Conservation (phyloP, 495 filamentous ascomycete genomes). For the Penicillium steckii region DNA sequence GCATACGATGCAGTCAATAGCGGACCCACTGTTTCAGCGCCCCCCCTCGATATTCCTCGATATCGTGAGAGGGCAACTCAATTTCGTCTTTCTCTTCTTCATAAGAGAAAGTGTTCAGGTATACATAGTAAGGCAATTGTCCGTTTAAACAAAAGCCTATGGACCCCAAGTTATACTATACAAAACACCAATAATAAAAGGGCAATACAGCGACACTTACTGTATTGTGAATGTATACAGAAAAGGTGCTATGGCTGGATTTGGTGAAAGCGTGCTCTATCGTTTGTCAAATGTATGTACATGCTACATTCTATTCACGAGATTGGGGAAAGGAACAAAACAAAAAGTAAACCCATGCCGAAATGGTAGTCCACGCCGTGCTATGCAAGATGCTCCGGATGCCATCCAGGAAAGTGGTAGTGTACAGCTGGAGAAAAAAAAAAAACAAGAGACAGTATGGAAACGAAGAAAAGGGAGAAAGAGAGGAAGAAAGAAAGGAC, state of each 20-base stretch:
- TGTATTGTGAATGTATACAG: no score
- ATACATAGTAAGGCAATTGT: no score
- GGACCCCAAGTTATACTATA: no score
- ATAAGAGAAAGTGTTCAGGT: no score
- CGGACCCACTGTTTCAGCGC: constrained; percentile 26
- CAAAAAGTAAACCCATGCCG: constrained; percentile 4
- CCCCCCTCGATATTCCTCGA: neutral
- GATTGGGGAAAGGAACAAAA: neutral
- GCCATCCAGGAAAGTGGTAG: constrained; percentile 5
- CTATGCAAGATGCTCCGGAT: constrained; percentile 29
- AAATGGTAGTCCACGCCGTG: constrained; percentile 22
- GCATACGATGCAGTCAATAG: constrained; percentile 9
- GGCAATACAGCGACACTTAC: no score
- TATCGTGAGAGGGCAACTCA: no score
- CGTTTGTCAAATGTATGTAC: constrained; percentile 9
- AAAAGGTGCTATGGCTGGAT: no score
- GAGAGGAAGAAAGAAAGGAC: constrained; percentile 4
- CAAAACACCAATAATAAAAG: no score
- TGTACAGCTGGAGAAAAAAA: constrained; percentile 5
- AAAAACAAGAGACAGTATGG: constrained; percentile 2
- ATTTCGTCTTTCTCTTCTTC: no score
- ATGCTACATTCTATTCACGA: constrained; percentile 12
- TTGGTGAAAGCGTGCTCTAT: no score
- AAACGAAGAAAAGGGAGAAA: constrained; percentile 3
- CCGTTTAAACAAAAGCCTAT: no score